A percentile compares a stretch with the other conserved stretches of the same genome.
These are phyloP conservation scores for Yamadazyma pseudoaaseri DNA, from an alignment of 1,139 yeast genomes.

Conservation along the genomic window DNA sequence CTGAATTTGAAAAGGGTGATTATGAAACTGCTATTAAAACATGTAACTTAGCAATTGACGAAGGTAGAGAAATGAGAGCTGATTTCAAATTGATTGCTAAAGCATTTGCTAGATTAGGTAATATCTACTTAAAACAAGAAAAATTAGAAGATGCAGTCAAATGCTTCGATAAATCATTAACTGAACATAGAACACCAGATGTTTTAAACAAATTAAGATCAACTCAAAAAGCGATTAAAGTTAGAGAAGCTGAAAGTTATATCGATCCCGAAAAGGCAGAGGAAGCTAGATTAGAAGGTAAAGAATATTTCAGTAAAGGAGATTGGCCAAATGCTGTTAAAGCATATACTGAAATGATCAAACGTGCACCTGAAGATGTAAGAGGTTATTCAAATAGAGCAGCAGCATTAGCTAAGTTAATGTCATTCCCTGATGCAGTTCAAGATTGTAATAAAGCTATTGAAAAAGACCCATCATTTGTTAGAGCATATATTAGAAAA, in stretches of 20 bases:
- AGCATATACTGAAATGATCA: constrained; percentile 91
- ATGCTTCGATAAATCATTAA: constrained; percentile 83
- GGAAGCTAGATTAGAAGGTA: constrained; percentile 91
- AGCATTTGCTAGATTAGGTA: constrained; percentile 90
- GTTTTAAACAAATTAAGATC: constrained; percentile 83
- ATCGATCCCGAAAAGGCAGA: constrained; percentile 92
- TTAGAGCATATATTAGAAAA: constrained; percentile 95
- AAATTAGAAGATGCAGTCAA: constrained; percentile 74
- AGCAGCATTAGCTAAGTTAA: constrained; percentile 88
- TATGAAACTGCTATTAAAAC: constrained; percentile 81
- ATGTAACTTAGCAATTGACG: constrained; percentile 78
- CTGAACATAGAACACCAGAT: constrained; percentile 97
- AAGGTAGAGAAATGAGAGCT: constrained; percentile 86
- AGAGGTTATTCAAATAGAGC: constrained; percentile 98
- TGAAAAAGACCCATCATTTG: constrained; percentile 78
- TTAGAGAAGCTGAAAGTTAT: constrained; percentile 72
- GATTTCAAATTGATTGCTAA: constrained; percentile 92
- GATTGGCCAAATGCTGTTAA: constrained; percentile 98
- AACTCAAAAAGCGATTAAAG: constrained; percentile 83
- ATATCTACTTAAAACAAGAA: constrained; percentile 70
- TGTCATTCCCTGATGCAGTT: constrained; percentile 97
- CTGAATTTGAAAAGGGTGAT: constrained; percentile 94
- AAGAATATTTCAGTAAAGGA: constrained; percentile 80
- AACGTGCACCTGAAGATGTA: constrained; percentile 94
- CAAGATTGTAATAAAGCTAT: constrained; percentile 91